Evolutionary conservation across 495 filamentous ascomycete genomes (phyloP), one percentile per base, ranked within the genome.

Genomic region (Aspergillus egyptiacus): DNA sequence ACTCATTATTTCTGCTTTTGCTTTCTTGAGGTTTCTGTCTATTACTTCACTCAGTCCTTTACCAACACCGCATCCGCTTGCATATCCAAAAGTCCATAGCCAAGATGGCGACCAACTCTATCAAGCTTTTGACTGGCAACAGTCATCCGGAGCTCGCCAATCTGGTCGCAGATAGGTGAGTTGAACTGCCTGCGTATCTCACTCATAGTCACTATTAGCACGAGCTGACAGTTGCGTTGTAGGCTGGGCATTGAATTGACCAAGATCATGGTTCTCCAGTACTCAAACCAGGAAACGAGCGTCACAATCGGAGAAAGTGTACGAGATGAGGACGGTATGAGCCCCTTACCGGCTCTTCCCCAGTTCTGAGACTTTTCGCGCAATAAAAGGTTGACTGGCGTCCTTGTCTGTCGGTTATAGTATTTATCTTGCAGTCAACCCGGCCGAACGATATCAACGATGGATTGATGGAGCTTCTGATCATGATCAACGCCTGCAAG

Each of bases 401-500:
- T 41, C 31, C 24, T 18, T 41, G 31, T 43, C 11, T 19, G 39
- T 74, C 32, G 37, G 27, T 24, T 57, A 19, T 60, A 84, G 91
- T 96, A 62, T 98, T 96, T 75, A 91, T 98, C 55, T 73, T 98
- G 48, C 93, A 98, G 68, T 96, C 91, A 25, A 95, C 94, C 35
- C 83, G 85, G 10, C 94, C 93, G 2, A 91, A 91, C 63, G 90
- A 96, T 63, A 91, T 98, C 73, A 98, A 98, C 70, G 94, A 98
- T 64, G 93, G 89, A 37, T 77, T 98, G 43, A 98, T 98, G 93
- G 93, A 98, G 70, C 81, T 98, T 37, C 78, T 98, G 27, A 97
- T 97, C 68, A 95, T 97, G 82, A 96, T 97, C 74, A 95, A 95
- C 63, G 93, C 93, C 43, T 98, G 93, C 78, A 91, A 95, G 58